A percentile compares a stretch with the other conserved stretches of the same genome.
phyloP scores from a whole-genome alignment of 176 grass and related monocot genomes.

The Triticum dicoccoides region DNA sequence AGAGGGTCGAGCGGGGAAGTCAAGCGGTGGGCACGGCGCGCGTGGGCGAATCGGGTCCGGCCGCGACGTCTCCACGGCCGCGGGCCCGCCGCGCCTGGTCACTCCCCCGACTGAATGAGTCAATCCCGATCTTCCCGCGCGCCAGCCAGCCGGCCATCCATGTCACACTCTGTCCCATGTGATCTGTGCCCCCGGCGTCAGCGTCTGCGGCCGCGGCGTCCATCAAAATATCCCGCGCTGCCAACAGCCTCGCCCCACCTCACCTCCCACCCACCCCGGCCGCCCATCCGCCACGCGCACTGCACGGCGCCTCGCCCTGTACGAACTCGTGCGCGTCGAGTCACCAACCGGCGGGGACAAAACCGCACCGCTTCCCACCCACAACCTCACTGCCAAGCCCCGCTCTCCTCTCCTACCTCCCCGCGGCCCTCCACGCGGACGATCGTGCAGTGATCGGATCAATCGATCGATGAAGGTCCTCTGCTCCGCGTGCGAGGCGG shows the following conservation, averaged over 20 bases:
- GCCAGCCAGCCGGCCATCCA: background rate
- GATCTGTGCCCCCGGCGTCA: background rate
- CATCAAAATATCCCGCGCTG: constrained; percentile 9
- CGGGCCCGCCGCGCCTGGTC: background rate
- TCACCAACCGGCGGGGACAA: constrained; percentile 9
- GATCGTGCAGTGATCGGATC: background rate
- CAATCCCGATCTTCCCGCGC: background rate
- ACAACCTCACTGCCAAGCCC: background rate
- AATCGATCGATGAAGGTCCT: constrained; percentile 69
- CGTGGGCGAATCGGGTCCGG: background rate
- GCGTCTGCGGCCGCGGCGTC: background rate
- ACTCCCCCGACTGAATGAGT: background rate
- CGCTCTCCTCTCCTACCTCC: background rate
- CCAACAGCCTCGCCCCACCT: constrained; percentile 2
- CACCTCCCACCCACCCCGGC: constrained; percentile 32
- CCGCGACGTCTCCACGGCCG: background rate
- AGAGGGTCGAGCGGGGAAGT: too few relatives aligned
- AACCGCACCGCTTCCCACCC: background rate
- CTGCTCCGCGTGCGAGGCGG: constrained; percentile 88
- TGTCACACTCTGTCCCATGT: constrained; percentile 18
- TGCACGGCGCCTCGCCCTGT: background rate
- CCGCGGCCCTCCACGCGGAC: background rate
- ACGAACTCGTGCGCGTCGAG: background rate
- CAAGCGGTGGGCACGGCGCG: background rate
- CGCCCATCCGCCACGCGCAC: background rate